Evolutionary conservation across 371 early-diverging fungal genomes (phyloP), one percentile per base, ranked within the genome.

Genomic region (Amoeboradix gromovi): DNA sequence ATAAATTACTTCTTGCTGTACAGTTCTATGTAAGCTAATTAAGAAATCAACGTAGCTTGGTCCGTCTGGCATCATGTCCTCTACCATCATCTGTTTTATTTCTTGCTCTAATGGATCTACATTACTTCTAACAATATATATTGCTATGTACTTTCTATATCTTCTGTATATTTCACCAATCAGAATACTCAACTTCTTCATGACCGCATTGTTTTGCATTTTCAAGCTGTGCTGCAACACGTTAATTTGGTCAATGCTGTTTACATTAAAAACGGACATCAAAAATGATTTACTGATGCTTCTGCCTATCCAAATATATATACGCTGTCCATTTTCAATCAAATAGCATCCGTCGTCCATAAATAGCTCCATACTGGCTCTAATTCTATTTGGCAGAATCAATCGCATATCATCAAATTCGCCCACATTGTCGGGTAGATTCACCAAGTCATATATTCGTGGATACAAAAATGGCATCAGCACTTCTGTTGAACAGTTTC

Each of bases 261-360:
- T 71, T 0, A 87, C 89, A 16, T 87, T 89, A 78, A 96, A 88
- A 30, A 88, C 74, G 1, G 82, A 78, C 69, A 78, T 74, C 69
- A 94, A 70, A 68, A 86, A 81, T 29, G 79, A 77, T 0, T 78
- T 30, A 0, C 86, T 71, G 0, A 83, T 70, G 32, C 85, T 81
- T 22, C 82, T 80, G 1, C 95, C 95, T n/a, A 96, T 70, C 92
- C 93, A 96, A 16, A 92, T 75, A 67, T 77, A 83, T 75, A 93
- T 75, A 69, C 77, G 76, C 29, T 83, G 82, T 0, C 90, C 89
- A 70, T 90, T 89, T 74, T 92, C 92, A 30, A 87, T 72, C 66
- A 89, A 71, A 73, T 90, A 93, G 0, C 85, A 82, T 1, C 90
- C 92, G 2, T 74, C 71, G 0, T 82, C 74, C 27, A 83, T 81